Conservation (phyloP, 805 yeast genomes). For the Henningerozyma blattae region DNA sequence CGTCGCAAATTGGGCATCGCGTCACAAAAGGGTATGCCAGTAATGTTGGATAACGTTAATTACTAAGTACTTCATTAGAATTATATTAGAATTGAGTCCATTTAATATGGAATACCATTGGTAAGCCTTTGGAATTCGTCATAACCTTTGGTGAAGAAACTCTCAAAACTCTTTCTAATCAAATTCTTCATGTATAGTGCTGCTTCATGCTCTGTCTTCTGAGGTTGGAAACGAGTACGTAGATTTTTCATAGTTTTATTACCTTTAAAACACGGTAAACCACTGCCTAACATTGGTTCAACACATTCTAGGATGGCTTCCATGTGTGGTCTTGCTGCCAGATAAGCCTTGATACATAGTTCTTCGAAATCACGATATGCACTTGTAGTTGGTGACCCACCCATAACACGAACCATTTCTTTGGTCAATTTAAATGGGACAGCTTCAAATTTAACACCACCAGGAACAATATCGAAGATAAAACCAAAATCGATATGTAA, state of each 20-base stretch:
- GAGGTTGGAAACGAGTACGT: constrained; percentile 67
- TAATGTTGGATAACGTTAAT: too few relatives aligned
- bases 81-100: too few relatives aligned
- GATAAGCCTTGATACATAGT: constrained; percentile 81
- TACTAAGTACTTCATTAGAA: too few relatives aligned
- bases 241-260: constrained; percentile 66
- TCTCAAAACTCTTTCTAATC: constrained; percentile 72
- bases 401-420: constrained; percentile 94
- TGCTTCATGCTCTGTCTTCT: constrained; percentile 76
- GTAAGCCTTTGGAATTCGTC: constrained; percentile 96
- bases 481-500: constrained; percentile 97
- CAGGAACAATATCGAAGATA: constrained; percentile 97
- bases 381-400: constrained; percentile 77
- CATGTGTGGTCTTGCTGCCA: constrained; percentile 80
- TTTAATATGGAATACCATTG: constrained; percentile 86
- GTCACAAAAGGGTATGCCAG: too few relatives aligned
- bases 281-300: constrained; percentile 86
- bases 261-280: constrained; percentile 91
- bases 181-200: constrained; percentile 63
- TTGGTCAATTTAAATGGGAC: constrained; percentile 94
- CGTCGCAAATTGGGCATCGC: too few relatives aligned
- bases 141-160: constrained; percentile 84
- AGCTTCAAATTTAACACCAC: constrained; percentile 96
- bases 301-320: constrained; percentile 78
- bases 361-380: constrained; percentile 93